These are phyloP conservation scores for Cadophora malorum DNA, from an alignment of 2,329 filamentous ascomycete genomes.

Conservation along the genomic window DNA sequence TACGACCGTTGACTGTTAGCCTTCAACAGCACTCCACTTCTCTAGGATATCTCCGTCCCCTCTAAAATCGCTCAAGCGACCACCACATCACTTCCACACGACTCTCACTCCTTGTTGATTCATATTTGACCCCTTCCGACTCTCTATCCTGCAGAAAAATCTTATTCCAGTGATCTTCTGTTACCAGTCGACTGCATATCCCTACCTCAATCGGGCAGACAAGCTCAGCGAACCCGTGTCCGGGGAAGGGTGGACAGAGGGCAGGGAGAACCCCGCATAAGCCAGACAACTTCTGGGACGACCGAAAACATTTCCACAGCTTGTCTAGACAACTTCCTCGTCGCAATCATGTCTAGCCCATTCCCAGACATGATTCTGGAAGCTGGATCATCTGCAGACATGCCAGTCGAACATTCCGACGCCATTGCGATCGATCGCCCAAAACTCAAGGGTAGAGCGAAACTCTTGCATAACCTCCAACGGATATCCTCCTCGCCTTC, in stretches of 20 bases:
- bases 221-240: slow-evolving; percentile 9
- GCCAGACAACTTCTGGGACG: slow-evolving; percentile 11
- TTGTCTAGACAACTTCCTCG: background rate
- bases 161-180: background rate
- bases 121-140: background rate
- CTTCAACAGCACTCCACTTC: background rate
- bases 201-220: background rate
- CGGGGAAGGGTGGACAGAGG: background rate
- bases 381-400: slow-evolving; percentile 25
- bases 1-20: slow-evolving; percentile 15
- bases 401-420: slow-evolving; percentile 39
- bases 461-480: slow-evolving; percentile 43
- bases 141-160: background rate
- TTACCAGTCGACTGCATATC: background rate
- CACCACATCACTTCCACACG: background rate
- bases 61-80: slow-evolving; percentile 5
- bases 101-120: background rate
- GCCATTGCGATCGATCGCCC: slow-evolving; percentile 40
- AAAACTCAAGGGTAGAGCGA: slow-evolving; percentile 44
- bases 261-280: slow-evolving; percentile 19
- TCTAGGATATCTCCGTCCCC: background rate
- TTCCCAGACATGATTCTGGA: slow-evolving; percentile 36
- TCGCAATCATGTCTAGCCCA: slow-evolving; percentile 35
- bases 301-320: background rate
- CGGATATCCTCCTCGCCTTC: slow-evolving; percentile 47